These are phyloP conservation scores for Lactifluus piperatus DNA, from an alignment of 768 basidiomycete genomes.

Conservation along the genomic window DNA sequence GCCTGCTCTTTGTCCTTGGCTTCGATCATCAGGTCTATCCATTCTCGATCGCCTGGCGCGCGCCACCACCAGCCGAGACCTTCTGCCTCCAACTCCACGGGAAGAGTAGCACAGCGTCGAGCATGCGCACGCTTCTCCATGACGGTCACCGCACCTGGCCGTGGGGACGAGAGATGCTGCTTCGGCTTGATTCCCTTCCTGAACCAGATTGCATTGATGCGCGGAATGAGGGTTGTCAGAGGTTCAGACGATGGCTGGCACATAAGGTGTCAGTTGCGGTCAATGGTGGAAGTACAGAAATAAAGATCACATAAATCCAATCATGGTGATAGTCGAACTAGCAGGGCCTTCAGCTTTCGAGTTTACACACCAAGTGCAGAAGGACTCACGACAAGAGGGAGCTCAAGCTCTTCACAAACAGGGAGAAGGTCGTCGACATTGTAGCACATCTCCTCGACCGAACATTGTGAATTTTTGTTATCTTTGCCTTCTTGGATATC, in stretches of 20 bases:
- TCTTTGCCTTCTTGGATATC: not conserved
- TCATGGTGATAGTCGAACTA: slow-evolving; percentile 75
- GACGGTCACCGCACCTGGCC: slow-evolving; percentile 71
- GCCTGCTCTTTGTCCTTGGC: slow-evolving; percentile 94
- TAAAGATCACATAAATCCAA: slow-evolving; percentile 40
- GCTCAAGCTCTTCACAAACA: slow-evolving; percentile 71
- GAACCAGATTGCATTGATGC: slow-evolving; percentile 65
- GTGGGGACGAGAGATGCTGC: slow-evolving; percentile 87
- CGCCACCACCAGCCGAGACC: slow-evolving; percentile 18
- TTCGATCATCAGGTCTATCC: slow-evolving; percentile 81
- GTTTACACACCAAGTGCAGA: slow-evolving; percentile 43
- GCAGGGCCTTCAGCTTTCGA: not conserved
- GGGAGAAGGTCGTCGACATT: slow-evolving; percentile 84
- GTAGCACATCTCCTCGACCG: slow-evolving; percentile 55
- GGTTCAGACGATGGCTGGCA: slow-evolving; percentile 33
- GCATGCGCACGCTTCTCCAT: slow-evolving; percentile 88
- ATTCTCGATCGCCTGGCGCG: not conserved
- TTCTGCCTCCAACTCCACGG: slow-evolving; percentile 52
- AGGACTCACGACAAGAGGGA: slow-evolving; percentile 40
- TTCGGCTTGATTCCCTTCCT: slow-evolving; percentile 78
- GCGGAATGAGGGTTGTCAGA: slow-evolving; percentile 57
- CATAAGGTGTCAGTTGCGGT: not conserved
- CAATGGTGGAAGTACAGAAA: slow-evolving; percentile 33
- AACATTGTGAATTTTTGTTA: not conserved
- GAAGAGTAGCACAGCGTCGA: slow-evolving; percentile 65